Percentiles rank a stretch among this genome's conserved stretches.
phyloP scores from a whole-genome alignment of 768 basidiomycete genomes.

The Mrakia gelida region DNA sequence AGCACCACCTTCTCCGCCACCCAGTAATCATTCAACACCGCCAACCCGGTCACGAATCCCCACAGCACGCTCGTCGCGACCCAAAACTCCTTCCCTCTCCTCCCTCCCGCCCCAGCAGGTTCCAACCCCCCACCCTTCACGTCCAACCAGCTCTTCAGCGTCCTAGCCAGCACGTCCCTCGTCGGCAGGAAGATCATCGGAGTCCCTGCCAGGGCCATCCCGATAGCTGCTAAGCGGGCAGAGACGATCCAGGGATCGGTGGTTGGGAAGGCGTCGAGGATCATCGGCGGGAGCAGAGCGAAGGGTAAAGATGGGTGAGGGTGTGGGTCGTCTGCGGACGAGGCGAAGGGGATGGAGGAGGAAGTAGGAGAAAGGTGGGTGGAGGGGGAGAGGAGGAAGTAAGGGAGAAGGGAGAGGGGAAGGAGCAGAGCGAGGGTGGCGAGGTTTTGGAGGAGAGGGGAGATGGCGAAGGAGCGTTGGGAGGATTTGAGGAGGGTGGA shows the following conservation, averaged over 20 bases:
- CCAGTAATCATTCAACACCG: conserved; percentile 3
- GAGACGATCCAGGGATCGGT: conserved; percentile 23
- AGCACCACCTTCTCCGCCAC: conserved; percentile 19
- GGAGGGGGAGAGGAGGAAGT: conserved; percentile 18
- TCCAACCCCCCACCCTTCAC: conserved; percentile 18
- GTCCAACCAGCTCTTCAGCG: conserved; percentile 7
- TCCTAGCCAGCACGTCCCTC: conserved; percentile 11
- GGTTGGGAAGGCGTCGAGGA: conserved; percentile 23
- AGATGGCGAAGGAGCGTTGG: conserved; percentile 28
- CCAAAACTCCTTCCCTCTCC: conserved; percentile 25
- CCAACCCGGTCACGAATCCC: conserved; percentile 2
- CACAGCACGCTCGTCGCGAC: conserved; percentile 11
- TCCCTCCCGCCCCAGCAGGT: neutral
- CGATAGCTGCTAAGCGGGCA: conserved; percentile 2
- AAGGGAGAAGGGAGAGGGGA: conserved; percentile 27
- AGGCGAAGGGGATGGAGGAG: too few relatives aligned
- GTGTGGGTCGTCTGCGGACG: too few relatives aligned
- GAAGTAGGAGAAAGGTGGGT: neutral
- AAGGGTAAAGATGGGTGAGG: neutral
- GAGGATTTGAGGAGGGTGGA: conserved; percentile 25
- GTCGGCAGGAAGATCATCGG: conserved; percentile 26
- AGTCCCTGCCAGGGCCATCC: conserved; percentile 11
- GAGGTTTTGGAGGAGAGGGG: conserved; percentile 18
- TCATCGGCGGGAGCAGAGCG: conserved; percentile 9
- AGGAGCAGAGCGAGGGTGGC: conserved; percentile 20